Evolutionary conservation across 1,139 yeast genomes (phyloP), one percentile per base, ranked within the genome.

Genomic region (Citeromyces hawaiiensis): DNA sequence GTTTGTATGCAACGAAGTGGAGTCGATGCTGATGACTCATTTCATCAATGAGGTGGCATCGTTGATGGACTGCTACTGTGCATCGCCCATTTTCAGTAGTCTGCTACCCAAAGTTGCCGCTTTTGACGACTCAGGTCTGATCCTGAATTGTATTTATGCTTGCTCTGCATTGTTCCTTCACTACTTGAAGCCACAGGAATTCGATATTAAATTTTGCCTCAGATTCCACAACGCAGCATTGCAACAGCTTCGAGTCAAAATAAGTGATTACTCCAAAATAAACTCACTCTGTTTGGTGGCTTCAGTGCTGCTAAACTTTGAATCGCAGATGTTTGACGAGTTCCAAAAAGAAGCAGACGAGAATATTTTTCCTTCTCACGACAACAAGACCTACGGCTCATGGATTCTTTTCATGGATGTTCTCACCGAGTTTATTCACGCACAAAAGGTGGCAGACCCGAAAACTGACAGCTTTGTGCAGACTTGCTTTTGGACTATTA

Each of bases 151-250:
- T 30, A 35, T 43, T 4, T 42, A 39, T 35, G 41, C 44, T 35
- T 41, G 41, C 19, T 39, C 43, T n/a, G 44, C 43, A 13, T 40
- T 43, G 25, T 42, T 30, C 17, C 32, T 43, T 16, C 45, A 42
- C 27, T 27, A 43, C 3, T 38, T 36, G 8, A 15, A 38, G n/a
- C 44, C 45, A 14, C 34, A 37, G 9, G 36, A 21, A 3, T 43
- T 38, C 31, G 43, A 38, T 29, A 36, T 34, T 25, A 29, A 30
- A 25, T 40, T 42, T 30, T 40, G 44, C 21, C 19, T 43, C 36
- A 42, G 40, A 29, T 42, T 38, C 32, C 41, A 43, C 37, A 43
- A 35, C 27, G 33, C 44, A 3, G 43, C 45, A 3, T 33, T 43
- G 32, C 43, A 43, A 36, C 41, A 41, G 36, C 27, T 43, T 27